Percentiles rank a stretch among this genome's conserved stretches.
These are phyloP conservation scores for Calonectria crousiana DNA, from an alignment of 2,329 filamentous ascomycete genomes.

Conservation along the genomic window DNA sequence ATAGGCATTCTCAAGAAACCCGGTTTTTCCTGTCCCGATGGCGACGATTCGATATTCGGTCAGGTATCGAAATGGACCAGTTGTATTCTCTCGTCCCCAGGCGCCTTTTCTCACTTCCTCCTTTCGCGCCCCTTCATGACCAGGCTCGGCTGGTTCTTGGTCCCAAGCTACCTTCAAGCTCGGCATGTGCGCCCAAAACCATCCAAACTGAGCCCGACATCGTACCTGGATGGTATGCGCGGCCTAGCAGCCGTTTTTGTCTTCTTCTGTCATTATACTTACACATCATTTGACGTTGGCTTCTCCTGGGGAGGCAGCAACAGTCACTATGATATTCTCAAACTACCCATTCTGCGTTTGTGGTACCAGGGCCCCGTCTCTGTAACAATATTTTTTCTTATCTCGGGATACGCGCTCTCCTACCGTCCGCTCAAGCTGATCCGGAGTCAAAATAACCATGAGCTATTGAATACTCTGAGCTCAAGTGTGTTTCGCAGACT, in stretches of 20 bases:
- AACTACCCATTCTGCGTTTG: conserved; percentile 66
- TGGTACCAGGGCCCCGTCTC: conserved; percentile 67
- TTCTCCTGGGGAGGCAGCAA: conserved; percentile 61
- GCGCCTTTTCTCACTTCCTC: not conserved
- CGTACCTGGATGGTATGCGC: conserved; percentile 70
- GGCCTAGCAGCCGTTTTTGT: conserved; percentile 68
- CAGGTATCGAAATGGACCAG: not conserved
- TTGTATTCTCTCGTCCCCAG: not conserved
- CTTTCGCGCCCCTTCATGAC: conserved; percentile 1
- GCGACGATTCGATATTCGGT: not conserved
- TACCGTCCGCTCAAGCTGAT: conserved; percentile 63
- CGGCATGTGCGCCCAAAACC: conserved; percentile 6
- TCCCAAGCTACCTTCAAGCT: conserved; percentile 10
- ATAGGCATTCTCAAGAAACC: conserved; percentile 1
- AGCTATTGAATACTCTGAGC: conserved; percentile 58
- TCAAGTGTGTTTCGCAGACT: conserved; percentile 65
- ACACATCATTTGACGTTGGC: conserved; percentile 64
- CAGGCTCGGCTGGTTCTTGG: conserved; percentile 1
- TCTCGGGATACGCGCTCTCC: conserved; percentile 71
- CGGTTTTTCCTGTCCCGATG: not conserved
- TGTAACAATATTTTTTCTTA: conserved; percentile 72
- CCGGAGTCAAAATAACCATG: conserved; percentile 50
- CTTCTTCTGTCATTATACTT: conserved; percentile 68
- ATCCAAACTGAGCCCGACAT: conserved; percentile 55
- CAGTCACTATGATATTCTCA: conserved; percentile 60